Evolutionary conservation across 768 basidiomycete species (phyloP).

Genomic region (Auriscalpium microsporum): DNA sequence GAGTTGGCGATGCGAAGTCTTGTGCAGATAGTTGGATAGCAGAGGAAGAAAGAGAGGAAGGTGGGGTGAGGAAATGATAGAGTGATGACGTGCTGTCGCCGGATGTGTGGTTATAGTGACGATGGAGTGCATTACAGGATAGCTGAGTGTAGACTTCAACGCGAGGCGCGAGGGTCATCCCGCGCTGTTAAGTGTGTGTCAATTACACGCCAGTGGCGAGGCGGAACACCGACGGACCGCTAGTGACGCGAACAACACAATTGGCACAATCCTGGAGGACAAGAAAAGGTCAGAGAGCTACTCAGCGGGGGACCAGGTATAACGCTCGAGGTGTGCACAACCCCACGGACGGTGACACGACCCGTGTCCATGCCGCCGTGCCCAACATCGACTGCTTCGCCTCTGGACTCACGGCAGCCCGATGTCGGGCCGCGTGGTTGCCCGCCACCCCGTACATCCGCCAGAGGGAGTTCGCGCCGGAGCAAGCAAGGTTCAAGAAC

Average conservation of each 20-base stretch:
- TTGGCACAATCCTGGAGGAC: slow-evolving; percentile 55
- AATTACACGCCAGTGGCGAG: neutral
- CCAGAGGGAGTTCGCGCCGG: neutral
- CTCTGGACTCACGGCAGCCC: too few relatives aligned
- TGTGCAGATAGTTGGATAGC: neutral
- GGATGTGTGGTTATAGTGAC: slow-evolving; percentile 31
- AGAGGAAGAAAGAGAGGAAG: slow-evolving; percentile 3
- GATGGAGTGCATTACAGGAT: slow-evolving; percentile 53
- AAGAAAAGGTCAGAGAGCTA: too few relatives aligned
- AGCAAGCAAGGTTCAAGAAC: neutral
- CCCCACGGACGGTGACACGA: neutral
- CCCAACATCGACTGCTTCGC: neutral
- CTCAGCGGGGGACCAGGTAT: too few relatives aligned
- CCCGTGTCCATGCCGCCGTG: neutral
- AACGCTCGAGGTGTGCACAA: neutral
- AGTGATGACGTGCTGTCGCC: neutral
- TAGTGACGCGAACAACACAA: slow-evolving; percentile 56
- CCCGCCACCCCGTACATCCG: neutral
- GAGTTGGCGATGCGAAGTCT: neutral
- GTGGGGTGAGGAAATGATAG: neutral
- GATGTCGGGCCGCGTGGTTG: too few relatives aligned
- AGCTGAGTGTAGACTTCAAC: slow-evolving; percentile 76
- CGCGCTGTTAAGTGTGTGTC: slow-evolving; percentile 41
- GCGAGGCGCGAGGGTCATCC: slow-evolving; percentile 70
- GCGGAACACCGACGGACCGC: slow-evolving; percentile 38